Percentiles rank a stretch among this genome's conserved stretches.
Evolutionary conservation across 129 eudicot species (phyloP).

Genomic region (Chrysanthemum makinoi): DNA sequence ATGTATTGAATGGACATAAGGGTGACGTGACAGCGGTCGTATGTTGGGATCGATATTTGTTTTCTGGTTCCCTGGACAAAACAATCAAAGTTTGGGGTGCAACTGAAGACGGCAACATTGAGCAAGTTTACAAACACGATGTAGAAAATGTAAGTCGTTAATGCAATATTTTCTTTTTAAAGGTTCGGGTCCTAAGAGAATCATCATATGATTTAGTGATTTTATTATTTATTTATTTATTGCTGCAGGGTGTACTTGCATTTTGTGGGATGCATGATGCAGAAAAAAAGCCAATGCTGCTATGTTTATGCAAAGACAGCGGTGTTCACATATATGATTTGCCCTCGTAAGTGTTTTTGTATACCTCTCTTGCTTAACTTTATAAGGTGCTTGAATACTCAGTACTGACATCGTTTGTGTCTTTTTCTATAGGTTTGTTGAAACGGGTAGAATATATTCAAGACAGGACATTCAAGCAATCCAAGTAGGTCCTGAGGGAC

Average conservation of each 20-base stretch:
- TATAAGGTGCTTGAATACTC: too few species aligned
- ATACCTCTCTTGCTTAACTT: too few species aligned
- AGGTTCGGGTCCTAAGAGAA: neutral
- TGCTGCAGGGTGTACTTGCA: constrained; percentile 49
- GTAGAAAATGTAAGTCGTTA: constrained; percentile 52
- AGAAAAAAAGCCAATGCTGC: constrained; percentile 44
- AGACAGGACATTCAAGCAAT: neutral
- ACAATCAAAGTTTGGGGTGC: constrained; percentile 63
- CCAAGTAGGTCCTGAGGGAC: neutral
- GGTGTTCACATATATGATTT: constrained; percentile 53
- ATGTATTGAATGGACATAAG: constrained; percentile 45
- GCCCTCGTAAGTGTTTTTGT: constrained; percentile 53
- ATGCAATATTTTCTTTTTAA: too few species aligned
- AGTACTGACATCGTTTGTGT: neutral
- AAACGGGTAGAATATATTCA: constrained; percentile 9
- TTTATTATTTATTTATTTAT: neutral
- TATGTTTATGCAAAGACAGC: constrained; percentile 56
- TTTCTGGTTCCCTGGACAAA: constrained; percentile 64
- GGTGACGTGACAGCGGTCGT: constrained; percentile 45
- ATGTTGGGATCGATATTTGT: constrained; percentile 59
- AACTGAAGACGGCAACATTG: constrained; percentile 47
- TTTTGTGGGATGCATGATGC: constrained; percentile 57
- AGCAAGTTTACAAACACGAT: constrained; percentile 40
- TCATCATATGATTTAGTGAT: constrained; percentile 2
- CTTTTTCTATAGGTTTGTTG: constrained; percentile 6